Percentiles rank a stretch among this genome's conserved stretches.
Evolutionary conservation across 306 rosid species (phyloP).

Genomic region (Inga leiocalycina): DNA sequence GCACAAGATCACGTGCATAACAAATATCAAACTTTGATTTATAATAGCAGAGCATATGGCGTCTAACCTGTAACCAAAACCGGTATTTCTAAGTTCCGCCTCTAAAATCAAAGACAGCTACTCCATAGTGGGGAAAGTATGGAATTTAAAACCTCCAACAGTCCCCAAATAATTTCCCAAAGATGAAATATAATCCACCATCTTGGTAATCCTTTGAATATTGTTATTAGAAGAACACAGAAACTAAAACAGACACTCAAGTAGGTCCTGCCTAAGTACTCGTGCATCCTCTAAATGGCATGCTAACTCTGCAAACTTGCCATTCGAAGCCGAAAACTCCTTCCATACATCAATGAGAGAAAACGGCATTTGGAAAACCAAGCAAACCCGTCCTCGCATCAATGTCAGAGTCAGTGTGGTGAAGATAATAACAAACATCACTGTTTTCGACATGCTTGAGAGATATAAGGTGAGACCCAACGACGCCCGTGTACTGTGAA

Average conservation of each 20-base stretch:
- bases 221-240: slow-evolving; percentile 90
- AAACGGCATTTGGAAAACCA: slow-evolving; percentile 71
- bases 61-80: slow-evolving; percentile 85
- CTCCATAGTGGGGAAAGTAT: slow-evolving; percentile 69
- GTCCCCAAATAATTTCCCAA: slow-evolving; percentile 63
- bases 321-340: slow-evolving; percentile 62
- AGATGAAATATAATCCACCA: slow-evolving; percentile 86
- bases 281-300: slow-evolving; percentile 65
- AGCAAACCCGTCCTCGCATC: slow-evolving; percentile 47
- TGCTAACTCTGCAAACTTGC: slow-evolving; percentile 60
- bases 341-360: slow-evolving; percentile 71
- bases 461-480: slow-evolving; percentile 74
- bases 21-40: neutral
- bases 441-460: slow-evolving; percentile 69
- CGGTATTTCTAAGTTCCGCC: slow-evolving; percentile 75
- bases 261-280: slow-evolving; percentile 88
- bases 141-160: slow-evolving; percentile 65
- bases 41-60: neutral
- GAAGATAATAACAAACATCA: slow-evolving; percentile 69
- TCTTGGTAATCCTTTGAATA: slow-evolving; percentile 78
- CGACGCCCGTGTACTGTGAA: slow-evolving; percentile 69
- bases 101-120: slow-evolving; percentile 64
- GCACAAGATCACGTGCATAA: neutral
- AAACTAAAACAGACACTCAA: slow-evolving; percentile 91
- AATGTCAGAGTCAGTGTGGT: slow-evolving; percentile 40